Percentiles rank a stretch among this genome's conserved stretches.
Evolutionary conservation across 441 rosid species (phyloP).

Genomic region (Lepidium campestre): DNA sequence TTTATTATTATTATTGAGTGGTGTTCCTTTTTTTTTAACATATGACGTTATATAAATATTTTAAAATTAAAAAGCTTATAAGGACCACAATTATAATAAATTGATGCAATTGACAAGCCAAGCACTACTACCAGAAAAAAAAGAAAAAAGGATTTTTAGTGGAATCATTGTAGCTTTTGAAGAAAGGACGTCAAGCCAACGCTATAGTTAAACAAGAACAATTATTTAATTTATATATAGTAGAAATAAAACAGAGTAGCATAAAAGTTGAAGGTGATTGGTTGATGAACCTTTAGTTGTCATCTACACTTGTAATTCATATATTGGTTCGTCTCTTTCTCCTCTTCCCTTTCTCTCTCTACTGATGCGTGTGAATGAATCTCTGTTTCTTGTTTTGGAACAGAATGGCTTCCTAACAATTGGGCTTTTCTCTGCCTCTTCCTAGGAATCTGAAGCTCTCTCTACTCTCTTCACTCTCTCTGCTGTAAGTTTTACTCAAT

Average conservation of each 20-base stretch:
- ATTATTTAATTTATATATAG: background rate
- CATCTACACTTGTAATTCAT: constrained; percentile 37
- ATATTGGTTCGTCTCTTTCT: constrained; percentile 15
- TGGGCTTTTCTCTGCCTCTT: constrained; percentile 50
- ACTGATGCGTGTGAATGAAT: constrained; percentile 18
- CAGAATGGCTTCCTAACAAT: constrained; percentile 68
- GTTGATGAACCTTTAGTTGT: constrained; percentile 37
- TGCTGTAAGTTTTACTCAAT: background rate
- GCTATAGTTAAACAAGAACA: constrained; percentile 11
- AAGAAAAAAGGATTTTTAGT: constrained; percentile 4
- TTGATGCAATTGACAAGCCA: constrained; percentile 21
- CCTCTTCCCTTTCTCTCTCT: constrained; percentile 7
- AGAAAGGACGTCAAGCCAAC: constrained; percentile 28
- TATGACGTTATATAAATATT: background rate
- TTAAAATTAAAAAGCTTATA: background rate
- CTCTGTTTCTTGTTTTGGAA: constrained; percentile 40
- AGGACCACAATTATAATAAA: constrained; percentile 22
- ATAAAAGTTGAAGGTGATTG: constrained; percentile 51
- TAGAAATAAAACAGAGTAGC: constrained; percentile 17
- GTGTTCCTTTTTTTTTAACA: background rate
- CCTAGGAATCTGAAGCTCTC: constrained; percentile 27
- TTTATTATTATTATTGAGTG: constrained; percentile 3
- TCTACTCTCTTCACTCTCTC: background rate
- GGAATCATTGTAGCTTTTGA: constrained; percentile 30
- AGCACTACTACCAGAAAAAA: constrained; percentile 10